Evolutionary conservation across 2,329 filamentous ascomycete genomes (phyloP), one percentile per base, ranked within the genome.

Genomic region (Biscogniauxia sp.): DNA sequence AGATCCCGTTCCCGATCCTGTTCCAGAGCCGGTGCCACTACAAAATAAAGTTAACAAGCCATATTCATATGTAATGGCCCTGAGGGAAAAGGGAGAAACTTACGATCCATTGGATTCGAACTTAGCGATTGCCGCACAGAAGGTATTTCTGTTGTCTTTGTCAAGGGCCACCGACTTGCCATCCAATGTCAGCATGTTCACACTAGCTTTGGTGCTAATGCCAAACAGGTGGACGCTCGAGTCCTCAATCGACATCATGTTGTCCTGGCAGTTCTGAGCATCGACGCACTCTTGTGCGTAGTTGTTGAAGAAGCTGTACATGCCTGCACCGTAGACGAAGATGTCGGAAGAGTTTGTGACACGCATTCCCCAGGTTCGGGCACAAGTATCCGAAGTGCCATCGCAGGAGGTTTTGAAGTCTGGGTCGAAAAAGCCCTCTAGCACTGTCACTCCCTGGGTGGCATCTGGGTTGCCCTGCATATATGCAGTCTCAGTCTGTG

Each of bases 401-500:
- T 77, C 79, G 75, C 89, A 91, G 53, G 79, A 78, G 2, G 77
- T 69, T 19, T 70, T 77, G 73, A 95, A 97, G 68, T 87, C 82
- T 0, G 93, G 90, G 72, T 94, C 91, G 53, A 75, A 75, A 69
- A 82, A 90, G 6, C 77, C 76, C 19, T 81, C 65, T 69, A 88
- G 85, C 64, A 80, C 76, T 0, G 78, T 79, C 75, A 90, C 92
- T 49, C 88, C 90, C 9, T 84, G 80, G 9, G 84, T 81, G 2
- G 91, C 85, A 67, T 89, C 84, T 4, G 93, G 92, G 78, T 94
- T 93, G 73, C 89, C 85, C 78, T 96, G 91, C 82, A 89, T 92
- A 80, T 91, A 93, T 32, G 93, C 90, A 5, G 93, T 97, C 78
- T 97, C 94, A 3, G 91, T 91, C 78, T 97, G 93, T 69, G 96